Conservation (phyloP, 768 basidiomycete genomes). For the Symmetrospora coprosmae region DNA sequence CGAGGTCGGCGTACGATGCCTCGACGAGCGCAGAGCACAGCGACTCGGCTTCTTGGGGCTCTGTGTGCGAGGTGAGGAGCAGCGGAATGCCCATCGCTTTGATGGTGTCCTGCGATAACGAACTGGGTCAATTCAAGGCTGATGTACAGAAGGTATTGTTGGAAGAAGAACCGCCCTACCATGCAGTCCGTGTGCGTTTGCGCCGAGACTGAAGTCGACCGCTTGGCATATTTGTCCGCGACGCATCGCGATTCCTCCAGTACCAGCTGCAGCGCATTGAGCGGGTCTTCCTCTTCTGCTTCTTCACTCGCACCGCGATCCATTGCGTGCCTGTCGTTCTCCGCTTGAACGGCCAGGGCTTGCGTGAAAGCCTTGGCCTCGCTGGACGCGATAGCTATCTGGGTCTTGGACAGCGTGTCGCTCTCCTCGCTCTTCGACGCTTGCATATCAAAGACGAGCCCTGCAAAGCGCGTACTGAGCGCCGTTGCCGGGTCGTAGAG, state of each 20-base stretch:
- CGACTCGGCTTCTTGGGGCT: conserved; percentile 23
- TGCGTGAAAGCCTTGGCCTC: conserved; percentile 10
- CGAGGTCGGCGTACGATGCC: not conserved
- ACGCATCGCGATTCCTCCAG: not conserved
- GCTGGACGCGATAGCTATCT: not conserved
- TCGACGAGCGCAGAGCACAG: conserved; percentile 9
- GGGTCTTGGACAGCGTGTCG: not conserved
- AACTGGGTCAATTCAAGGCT: not conserved
- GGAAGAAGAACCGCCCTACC: not conserved
- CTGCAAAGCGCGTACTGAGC: conserved; percentile 1
- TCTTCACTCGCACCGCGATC: not conserved
- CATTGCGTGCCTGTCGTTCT: too few relatives aligned
- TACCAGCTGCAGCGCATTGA: not conserved
- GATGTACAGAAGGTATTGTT: not conserved
- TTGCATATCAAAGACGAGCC: not conserved
- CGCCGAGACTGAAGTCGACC: not conserved
- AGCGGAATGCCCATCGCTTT: conserved; percentile 20
- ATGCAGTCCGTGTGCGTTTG: not conserved
- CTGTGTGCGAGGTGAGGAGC: conserved; percentile 3
- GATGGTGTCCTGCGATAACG: conserved; percentile 5
- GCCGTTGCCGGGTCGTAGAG: too few relatives aligned
- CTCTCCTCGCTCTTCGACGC: not conserved
- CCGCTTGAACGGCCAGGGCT: not conserved
- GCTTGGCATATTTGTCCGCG: conserved; percentile 2
- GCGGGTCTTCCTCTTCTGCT: conserved; percentile 1